Base-by-base conservation (phyloP, 2,329 filamentous ascomycete species). In the Neofusicoccum ribis region DNA sequence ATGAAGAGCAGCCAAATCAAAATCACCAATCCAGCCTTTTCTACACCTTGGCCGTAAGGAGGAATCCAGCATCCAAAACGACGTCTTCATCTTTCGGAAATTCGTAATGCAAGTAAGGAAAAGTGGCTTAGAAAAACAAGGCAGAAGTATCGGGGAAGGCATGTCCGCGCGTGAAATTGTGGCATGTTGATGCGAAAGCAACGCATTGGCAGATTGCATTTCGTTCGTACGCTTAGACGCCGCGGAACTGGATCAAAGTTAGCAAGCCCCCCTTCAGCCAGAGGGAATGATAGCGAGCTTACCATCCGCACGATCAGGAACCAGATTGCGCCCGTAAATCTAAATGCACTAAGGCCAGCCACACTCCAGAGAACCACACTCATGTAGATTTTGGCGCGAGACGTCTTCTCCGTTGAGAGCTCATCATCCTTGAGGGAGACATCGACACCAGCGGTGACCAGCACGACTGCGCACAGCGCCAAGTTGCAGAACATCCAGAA, bases 401-500 rank as follows among this genome's bases (percentile, higher is more conserved):
- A 74, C 59, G 82, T 76, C 70, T 83, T 79, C 63, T 84, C 81
- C 27, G 34, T 14, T 9, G 44, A 51, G 5, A 52, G 36, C 12
- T 52, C 63, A 20, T 69, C 59, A 8, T 80, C 75, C 23, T 79
- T 74, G 31, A 79, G 72, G 5, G 78, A 77, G 15, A 79, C 72
- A 70, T 96, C 89, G 68, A 97, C 78, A 2, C 95, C 94, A 27
- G 91, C 94, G 0, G 91, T 89, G 74, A 91, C 93, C 69, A 99
- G 82, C 7, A 99, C 94, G 1, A 96, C 84, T 0, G 94, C 94
- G 0, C 88, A 88, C 5, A 99, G 87, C 0, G 88, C 93, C 76
- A 99, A 91, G 78, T 99, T 99, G 74, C 89, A 93, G 72, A 98
- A 92, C 85, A 99, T 97, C 95, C 95, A 99, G 69, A 91, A 88